A percentile compares a stretch with the other conserved stretches of the same genome.
phyloP scores from a whole-genome alignment of 192 early-diverging fungal genomes.

The Gryganskiella cystojenkinii region DNA sequence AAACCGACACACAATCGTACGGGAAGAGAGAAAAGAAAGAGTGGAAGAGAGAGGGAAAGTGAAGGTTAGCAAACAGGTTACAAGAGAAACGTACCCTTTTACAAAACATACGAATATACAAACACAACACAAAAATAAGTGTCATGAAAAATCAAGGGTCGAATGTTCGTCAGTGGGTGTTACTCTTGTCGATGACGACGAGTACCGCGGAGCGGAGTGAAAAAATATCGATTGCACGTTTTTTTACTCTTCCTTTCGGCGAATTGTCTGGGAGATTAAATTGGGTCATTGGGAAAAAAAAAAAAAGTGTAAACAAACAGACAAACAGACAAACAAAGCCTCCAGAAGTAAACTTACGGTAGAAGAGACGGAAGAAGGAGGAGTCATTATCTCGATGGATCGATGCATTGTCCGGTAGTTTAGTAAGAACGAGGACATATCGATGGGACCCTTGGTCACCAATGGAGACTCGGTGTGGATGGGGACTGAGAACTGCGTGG shows the following conservation, averaged over 20 bases:
- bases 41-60: neutral
- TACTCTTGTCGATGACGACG: no score
- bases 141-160: no score
- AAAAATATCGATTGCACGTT: no score
- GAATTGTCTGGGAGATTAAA: no score
- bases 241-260: neutral
- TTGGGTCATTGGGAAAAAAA: neutral
- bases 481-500: slow-evolving; percentile 49
- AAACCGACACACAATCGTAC: no score
- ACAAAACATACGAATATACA: neutral
- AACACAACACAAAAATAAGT: neutral
- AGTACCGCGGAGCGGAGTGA: no score
- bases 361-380: slow-evolving; percentile 5
- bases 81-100: neutral
- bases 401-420: slow-evolving; percentile 44
- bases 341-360: neutral
- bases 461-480: slow-evolving; percentile 49
- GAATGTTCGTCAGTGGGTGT: no score
- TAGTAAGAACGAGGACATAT: slow-evolving; percentile 41
- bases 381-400: slow-evolving; percentile 48
- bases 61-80: neutral
- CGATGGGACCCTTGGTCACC: slow-evolving; percentile 29
- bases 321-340: neutral
- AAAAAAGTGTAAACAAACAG: slow-evolving; percentile 1
- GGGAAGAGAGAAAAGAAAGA: no score